Conservation (phyloP, 148 eudicot genomes). For the Dysphania ambrosioides region DNA sequence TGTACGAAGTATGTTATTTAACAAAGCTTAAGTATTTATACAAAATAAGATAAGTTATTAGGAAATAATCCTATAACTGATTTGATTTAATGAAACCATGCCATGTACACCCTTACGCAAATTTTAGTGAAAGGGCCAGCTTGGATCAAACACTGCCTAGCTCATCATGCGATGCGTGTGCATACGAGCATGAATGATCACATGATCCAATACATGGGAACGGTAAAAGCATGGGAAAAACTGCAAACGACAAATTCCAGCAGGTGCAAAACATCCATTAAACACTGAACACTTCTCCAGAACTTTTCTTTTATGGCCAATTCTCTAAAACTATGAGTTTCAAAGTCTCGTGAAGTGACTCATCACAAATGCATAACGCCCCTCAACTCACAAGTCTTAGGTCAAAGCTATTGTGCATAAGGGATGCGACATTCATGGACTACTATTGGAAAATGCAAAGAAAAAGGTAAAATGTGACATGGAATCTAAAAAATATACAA, state of each 20-base stretch:
- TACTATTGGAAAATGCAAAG: not conserved
- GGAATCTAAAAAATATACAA: constrained; percentile 11
- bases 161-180: not conserved
- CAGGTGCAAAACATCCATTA: not conserved
- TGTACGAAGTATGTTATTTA: too few relatives aligned
- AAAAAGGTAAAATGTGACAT: not conserved
- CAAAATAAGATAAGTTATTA: too few relatives aligned
- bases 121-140: not conserved
- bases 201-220: not conserved
- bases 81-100: too few relatives aligned
- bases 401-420: not conserved
- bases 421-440: constrained; percentile 3
- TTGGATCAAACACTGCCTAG: too few relatives aligned
- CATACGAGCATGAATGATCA: too few relatives aligned
- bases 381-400: not conserved
- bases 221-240: too few relatives aligned
- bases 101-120: not conserved
- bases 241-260: not conserved
- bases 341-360: too few relatives aligned
- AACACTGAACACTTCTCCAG: not conserved
- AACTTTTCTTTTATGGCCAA: too few relatives aligned
- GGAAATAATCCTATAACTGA: too few relatives aligned
- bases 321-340: too few relatives aligned
- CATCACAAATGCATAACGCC: not conserved
- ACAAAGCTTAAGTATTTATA: too few relatives aligned